Evolutionary conservation across 352 stramenopile species (phyloP).

Genomic region (Phytopythium chamaehyphon): DNA sequence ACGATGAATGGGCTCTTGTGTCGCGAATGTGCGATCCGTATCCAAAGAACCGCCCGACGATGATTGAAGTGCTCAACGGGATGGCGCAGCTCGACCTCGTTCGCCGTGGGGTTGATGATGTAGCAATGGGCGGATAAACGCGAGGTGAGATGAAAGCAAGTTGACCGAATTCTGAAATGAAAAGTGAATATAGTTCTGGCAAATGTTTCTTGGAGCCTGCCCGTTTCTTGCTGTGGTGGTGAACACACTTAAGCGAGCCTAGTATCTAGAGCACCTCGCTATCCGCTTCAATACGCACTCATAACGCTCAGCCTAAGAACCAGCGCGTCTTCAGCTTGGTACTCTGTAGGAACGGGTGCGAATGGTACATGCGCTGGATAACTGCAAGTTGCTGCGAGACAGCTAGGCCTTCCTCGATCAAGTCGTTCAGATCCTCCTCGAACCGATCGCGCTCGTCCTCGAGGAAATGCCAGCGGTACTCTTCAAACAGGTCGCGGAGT

Average conservation of each 20-base stretch:
- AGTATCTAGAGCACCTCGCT: too few species aligned
- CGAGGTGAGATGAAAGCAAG: too few species aligned
- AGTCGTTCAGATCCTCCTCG: constrained; percentile 76
- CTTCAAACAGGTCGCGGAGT: constrained; percentile 72
- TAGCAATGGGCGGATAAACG: too few species aligned
- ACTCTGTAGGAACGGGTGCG: constrained; percentile 72
- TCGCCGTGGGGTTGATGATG: too few species aligned
- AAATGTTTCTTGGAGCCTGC: too few species aligned
- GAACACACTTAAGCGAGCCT: too few species aligned
- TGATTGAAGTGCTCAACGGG: neutral
- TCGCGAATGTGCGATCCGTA: too few species aligned
- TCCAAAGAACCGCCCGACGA: too few species aligned
- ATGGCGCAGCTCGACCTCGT: neutral
- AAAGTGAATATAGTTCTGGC: too few species aligned
- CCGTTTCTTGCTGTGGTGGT: too few species aligned
- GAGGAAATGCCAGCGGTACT: constrained; percentile 61
- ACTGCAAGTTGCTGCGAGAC: constrained; percentile 81
- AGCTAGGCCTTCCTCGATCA: constrained; percentile 69
- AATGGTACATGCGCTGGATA: constrained; percentile 87
- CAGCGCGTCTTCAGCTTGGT: constrained; percentile 45
- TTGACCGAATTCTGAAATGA: too few species aligned
- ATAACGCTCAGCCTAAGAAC: constrained; percentile 37
- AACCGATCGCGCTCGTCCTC: constrained; percentile 81
- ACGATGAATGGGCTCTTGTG: too few species aligned
- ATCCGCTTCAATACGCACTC: neutral